Evolutionary conservation across 1,284 basidiomycete genomes (phyloP).

Genomic region (Cerioporus squamosus): DNA sequence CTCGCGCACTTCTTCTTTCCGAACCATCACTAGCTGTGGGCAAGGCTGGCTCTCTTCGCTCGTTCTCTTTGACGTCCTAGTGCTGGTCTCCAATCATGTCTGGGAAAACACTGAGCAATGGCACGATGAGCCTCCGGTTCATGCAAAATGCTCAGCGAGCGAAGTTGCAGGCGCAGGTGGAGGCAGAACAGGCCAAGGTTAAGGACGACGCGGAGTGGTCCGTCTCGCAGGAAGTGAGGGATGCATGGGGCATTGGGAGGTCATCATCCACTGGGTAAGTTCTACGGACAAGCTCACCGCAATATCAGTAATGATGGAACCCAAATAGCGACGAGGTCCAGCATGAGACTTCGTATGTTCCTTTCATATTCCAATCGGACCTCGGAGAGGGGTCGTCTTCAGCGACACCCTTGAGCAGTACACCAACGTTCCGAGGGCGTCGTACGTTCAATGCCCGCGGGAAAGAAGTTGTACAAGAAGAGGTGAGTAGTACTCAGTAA

Average conservation of each 20-base stretch:
- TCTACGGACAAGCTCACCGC: conserved; percentile 7
- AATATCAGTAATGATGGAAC: neutral
- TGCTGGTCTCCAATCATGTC: conserved; percentile 40
- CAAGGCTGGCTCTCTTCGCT: neutral
- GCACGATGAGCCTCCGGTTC: conserved; percentile 71
- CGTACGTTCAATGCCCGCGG: conserved; percentile 47
- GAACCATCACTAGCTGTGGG: neutral
- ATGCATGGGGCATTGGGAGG: conserved; percentile 56
- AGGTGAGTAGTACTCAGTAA: conserved; percentile 22
- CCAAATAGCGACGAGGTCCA: conserved; percentile 38
- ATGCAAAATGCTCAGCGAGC: conserved; percentile 75
- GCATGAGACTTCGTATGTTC: conserved; percentile 73
- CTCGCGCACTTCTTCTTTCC: neutral
- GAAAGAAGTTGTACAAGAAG: conserved; percentile 37
- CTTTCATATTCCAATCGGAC: conserved; percentile 62
- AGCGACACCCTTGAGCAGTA: conserved; percentile 4
- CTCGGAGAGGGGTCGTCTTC: conserved; percentile 27
- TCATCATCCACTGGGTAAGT: conserved; percentile 39
- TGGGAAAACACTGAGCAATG: conserved; percentile 63
- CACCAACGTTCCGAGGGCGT: conserved; percentile 45
- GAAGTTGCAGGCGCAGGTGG: conserved; percentile 54
- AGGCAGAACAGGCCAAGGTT: conserved; percentile 58
- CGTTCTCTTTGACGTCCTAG: neutral
- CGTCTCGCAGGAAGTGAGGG: conserved; percentile 55
- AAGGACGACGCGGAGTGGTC: conserved; percentile 76